Evolutionary conservation across 495 filamentous ascomycete species (phyloP).

Genomic region (Neurospora sp.): DNA sequence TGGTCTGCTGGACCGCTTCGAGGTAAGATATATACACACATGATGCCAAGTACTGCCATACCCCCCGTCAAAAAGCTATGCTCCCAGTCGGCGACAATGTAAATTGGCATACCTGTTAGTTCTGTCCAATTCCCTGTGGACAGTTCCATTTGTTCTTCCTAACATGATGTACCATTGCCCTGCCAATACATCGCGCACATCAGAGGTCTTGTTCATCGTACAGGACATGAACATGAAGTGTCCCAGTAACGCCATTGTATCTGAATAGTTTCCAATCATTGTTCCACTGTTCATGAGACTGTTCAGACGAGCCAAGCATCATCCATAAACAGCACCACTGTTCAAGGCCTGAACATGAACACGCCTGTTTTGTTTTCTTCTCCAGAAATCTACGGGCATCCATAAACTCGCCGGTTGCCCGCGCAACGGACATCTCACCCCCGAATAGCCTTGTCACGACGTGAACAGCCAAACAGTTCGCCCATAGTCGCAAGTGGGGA

Average conservation of each 20-base stretch:
- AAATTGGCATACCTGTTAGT: neutral
- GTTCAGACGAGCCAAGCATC: neutral
- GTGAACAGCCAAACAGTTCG: neutral
- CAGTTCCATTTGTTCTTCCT: neutral
- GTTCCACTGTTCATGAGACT: neutral
- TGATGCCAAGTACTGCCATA: neutral
- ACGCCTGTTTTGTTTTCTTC: neutral
- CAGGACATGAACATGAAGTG: neutral
- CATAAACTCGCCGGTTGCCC: neutral
- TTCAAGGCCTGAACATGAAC: neutral
- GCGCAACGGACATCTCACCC: neutral
- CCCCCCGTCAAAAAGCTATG: neutral
- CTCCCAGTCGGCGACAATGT: neutral
- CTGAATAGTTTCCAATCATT: neutral
- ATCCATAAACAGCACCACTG: neutral
- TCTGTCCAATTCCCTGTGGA: neutral
- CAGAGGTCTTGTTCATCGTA: neutral
- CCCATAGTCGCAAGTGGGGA: neutral
- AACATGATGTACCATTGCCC: neutral
- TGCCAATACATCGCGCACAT: neutral
- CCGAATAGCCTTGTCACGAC: neutral
- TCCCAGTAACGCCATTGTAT: too few species aligned
- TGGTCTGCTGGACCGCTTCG: neutral
- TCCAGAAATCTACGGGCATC: neutral
- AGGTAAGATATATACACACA: neutral